A percentile compares a stretch with the other conserved stretches of the same genome.
Conservation (phyloP, 345 rosid genomes). For the Passiflora organensis region DNA sequence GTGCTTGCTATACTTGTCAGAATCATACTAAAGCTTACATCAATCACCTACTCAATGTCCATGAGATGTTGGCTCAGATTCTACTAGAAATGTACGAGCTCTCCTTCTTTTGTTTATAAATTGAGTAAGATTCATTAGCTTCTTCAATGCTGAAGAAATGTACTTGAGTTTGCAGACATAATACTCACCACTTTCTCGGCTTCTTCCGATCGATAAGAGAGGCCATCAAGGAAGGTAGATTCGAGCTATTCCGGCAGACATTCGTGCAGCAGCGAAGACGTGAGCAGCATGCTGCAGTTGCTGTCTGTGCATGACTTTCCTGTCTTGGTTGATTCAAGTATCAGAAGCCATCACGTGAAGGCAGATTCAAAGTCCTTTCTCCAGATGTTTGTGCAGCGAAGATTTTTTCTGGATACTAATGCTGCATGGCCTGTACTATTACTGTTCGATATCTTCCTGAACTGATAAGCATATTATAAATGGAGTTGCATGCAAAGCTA, state of each 20-base stretch:
- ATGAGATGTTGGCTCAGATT: slow-evolving; percentile 75
- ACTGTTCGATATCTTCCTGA: no score
- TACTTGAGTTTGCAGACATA: slow-evolving; percentile 48
- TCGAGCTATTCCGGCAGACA: slow-evolving; percentile 38
- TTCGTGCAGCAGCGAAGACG: slow-evolving; percentile 37
- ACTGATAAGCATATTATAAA: no score
- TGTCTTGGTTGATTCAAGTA: no score
- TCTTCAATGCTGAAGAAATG: neutral
- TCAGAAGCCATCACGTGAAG: no score
- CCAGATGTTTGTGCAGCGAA: no score
- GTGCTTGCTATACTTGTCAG: slow-evolving; percentile 63
- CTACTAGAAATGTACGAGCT: slow-evolving; percentile 47
- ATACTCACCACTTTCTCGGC: slow-evolving; percentile 63
- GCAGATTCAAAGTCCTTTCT: no score
- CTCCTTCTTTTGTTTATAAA: neutral
- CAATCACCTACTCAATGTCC: slow-evolving; percentile 69
- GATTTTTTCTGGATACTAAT: no score
- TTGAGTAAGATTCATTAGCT: neutral
- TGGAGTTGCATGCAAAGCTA: no score
- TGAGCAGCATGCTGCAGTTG: slow-evolving; percentile 8
- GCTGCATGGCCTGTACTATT: no score
- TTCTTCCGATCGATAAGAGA: slow-evolving; percentile 53
- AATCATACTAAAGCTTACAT: slow-evolving; percentile 73
- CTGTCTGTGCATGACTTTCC: slow-evolving; percentile 2
- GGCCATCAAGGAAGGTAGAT: slow-evolving; percentile 50